Evolutionary conservation across 495 filamentous ascomycete genomes (phyloP).

Genomic region (Neurospora sp.): DNA sequence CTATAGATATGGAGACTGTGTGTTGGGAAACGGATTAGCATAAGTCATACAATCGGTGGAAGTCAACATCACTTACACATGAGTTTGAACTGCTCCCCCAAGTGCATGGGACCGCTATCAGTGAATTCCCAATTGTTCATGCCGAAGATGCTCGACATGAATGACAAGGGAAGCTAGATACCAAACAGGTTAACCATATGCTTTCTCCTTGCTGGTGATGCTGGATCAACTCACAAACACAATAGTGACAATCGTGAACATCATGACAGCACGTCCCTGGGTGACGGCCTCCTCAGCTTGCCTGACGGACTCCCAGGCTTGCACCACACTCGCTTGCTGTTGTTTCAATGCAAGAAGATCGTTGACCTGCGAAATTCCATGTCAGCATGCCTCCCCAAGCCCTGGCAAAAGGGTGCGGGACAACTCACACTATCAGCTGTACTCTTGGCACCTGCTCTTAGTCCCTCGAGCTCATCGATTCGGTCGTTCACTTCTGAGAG

Average conservation of each 20-base stretch:
- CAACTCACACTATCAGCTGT: constrained; percentile 18
- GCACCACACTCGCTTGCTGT: constrained; percentile 51
- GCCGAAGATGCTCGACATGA: constrained; percentile 26
- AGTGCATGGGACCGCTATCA: not conserved
- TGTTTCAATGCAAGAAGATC: constrained; percentile 52
- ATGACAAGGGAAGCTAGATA: constrained; percentile 22
- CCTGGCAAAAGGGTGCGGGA: not conserved
- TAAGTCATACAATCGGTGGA: not conserved
- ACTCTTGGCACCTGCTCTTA: constrained; percentile 16
- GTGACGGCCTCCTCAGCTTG: constrained; percentile 47
- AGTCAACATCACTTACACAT: constrained; percentile 9
- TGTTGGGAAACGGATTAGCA: not conserved
- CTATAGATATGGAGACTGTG: constrained; percentile 21
- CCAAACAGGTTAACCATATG: not conserved
- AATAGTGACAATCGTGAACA: constrained; percentile 56
- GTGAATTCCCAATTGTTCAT: constrained; percentile 27
- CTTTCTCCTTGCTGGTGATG: not conserved
- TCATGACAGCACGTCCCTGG: constrained; percentile 51
- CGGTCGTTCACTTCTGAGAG: constrained; percentile 8
- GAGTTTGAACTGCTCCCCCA: constrained; percentile 12
- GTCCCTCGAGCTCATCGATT: constrained; percentile 20
- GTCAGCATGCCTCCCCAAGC: constrained; percentile 4
- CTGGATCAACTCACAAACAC: constrained; percentile 30
- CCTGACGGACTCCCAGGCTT: constrained; percentile 46
- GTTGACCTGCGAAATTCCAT: constrained; percentile 13